Conservation (phyloP, 1,284 basidiomycete species). For the Volvariella surrecta region DNA sequence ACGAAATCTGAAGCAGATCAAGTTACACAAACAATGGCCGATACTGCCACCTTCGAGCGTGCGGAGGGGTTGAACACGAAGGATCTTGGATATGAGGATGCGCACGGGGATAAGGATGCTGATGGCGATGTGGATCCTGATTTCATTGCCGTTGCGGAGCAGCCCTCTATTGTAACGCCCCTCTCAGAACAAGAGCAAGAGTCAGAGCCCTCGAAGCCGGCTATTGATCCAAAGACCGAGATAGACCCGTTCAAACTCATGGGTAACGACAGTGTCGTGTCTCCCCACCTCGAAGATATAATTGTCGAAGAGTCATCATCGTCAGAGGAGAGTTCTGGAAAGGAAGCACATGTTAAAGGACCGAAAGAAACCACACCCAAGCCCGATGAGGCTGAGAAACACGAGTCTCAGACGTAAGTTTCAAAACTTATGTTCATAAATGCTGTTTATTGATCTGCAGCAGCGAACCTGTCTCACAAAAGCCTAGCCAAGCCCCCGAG, state of each 20-base stretch:
- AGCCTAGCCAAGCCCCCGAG: no score
- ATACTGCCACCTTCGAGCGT: not conserved
- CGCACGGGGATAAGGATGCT: constrained; percentile 17
- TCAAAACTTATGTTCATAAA: no score
- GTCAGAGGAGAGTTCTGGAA: not conserved
- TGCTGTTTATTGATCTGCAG: no score
- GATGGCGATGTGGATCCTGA: constrained; percentile 28
- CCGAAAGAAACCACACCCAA: no score
- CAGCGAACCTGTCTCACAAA: no score
- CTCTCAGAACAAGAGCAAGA: not conserved
- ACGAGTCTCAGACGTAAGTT: no score
- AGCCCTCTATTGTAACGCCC: not conserved
- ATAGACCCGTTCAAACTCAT: no score
- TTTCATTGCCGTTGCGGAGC: constrained; percentile 8
- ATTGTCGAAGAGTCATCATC: not conserved
- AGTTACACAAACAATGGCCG: not conserved
- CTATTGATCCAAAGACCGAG: constrained; percentile 11
- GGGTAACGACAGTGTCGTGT: no score
- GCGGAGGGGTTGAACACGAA: not conserved
- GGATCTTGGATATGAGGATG: constrained; percentile 6
- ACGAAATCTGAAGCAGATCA: not conserved
- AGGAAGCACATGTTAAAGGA: not conserved
- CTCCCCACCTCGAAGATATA: no score
- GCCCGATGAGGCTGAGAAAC: no score
- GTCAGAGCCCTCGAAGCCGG: constrained; percentile 15